Conservation (phyloP, 495 filamentous ascomycete species). For the Emericellopsis terricola region DNA sequence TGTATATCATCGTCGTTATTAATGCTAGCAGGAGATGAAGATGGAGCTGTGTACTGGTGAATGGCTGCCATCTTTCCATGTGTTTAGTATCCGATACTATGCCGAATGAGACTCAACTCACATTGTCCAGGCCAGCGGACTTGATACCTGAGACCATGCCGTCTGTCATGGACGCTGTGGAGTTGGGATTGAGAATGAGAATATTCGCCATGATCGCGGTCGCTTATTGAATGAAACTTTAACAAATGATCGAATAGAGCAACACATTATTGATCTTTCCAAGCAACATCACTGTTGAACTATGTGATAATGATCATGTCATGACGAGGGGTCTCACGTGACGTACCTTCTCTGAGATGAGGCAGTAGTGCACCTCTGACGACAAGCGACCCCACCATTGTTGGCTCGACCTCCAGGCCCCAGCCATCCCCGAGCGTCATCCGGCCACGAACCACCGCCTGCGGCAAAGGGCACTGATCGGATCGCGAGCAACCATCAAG, state of each 20-base stretch:
- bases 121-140: no score
- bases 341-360: not conserved
- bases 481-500: no score
- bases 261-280: not conserved
- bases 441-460: not conserved
- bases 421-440: not conserved
- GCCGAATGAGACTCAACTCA: no score
- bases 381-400: slow-evolving; percentile 1
- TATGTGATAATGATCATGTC: no score
- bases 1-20: slow-evolving; percentile 40
- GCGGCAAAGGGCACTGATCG: no score
- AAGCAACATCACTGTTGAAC: no score
- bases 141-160: slow-evolving; percentile 46
- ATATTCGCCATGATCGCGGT: slow-evolving; percentile 33
- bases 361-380: slow-evolving; percentile 1
- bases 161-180: slow-evolving; percentile 64
- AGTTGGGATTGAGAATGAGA: slow-evolving; percentile 85
- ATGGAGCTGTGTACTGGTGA: slow-evolving; percentile 32
- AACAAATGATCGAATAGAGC: not conserved
- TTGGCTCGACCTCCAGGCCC: no score
- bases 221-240: not conserved
- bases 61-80: slow-evolving; percentile 18
- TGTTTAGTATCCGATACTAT: no score
- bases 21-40: slow-evolving; percentile 38
- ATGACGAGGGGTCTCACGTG: no score